Evolutionary conservation across 148 eudicot genomes (phyloP).

Genomic region (Silene conica): DNA sequence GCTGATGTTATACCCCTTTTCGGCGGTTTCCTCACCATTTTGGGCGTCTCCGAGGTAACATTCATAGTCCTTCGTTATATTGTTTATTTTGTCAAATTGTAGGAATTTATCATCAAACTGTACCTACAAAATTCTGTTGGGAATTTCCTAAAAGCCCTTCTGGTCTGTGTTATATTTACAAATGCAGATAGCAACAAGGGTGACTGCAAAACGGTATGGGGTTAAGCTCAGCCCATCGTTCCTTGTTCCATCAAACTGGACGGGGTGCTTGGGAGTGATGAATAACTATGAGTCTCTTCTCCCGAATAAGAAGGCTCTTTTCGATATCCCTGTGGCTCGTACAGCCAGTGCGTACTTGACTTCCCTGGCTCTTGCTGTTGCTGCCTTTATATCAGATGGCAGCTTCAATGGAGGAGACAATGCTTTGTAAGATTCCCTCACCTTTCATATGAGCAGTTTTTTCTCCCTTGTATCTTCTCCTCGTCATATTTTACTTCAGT

Average conservation of each 20-base stretch:
- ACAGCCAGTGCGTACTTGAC: slow-evolving; percentile 96
- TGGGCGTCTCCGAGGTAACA: slow-evolving; percentile 94
- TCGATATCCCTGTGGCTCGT: slow-evolving; percentile 92
- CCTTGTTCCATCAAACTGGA: slow-evolving; percentile 95
- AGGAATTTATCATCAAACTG: too few species aligned
- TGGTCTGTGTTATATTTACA: neutral
- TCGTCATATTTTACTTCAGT: neutral
- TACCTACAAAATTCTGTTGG: neutral
- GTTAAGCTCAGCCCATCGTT: slow-evolving; percentile 93
- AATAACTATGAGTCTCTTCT: slow-evolving; percentile 91
- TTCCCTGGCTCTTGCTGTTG: slow-evolving; percentile 67
- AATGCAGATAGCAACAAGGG: slow-evolving; percentile 75
- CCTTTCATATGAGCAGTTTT: neutral
- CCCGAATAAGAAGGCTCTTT: slow-evolving; percentile 90
- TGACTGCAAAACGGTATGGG: slow-evolving; percentile 73
- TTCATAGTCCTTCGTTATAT: neutral
- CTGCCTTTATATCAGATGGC: slow-evolving; percentile 85
- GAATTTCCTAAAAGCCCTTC: neutral
- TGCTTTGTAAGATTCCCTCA: slow-evolving; percentile 65
- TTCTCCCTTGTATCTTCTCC: neutral
- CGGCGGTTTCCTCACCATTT: slow-evolving; percentile 83
- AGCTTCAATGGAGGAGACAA: slow-evolving; percentile 99
- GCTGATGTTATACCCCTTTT: slow-evolving; percentile 83
- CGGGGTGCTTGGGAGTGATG: slow-evolving; percentile 95
- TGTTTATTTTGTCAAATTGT: neutral